These are phyloP conservation scores for Lithohypha guttulata DNA, from an alignment of 2,329 filamentous ascomycete genomes.

Conservation along the genomic window DNA sequence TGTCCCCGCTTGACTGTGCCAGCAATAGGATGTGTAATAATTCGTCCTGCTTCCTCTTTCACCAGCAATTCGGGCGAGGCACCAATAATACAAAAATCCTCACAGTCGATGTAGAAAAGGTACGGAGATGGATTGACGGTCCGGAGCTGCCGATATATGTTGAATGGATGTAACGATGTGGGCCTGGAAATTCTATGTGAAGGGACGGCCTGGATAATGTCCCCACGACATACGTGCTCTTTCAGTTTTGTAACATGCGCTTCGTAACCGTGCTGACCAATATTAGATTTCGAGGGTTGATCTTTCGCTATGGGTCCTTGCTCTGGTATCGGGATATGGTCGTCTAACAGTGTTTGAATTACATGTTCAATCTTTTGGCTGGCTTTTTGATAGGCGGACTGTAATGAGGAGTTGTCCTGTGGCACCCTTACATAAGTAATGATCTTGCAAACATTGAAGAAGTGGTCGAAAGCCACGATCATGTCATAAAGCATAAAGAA, in stretches of 20 bases:
- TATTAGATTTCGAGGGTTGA: conserved; percentile 81
- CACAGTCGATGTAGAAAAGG: conserved; percentile 89
- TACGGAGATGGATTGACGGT: conserved; percentile 98
- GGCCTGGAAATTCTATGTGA: conserved; percentile 86
- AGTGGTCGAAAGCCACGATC: conserved; percentile 86
- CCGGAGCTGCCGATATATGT: conserved; percentile 89
- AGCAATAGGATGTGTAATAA: conserved; percentile 95
- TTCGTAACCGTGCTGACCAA: conserved; percentile 81
- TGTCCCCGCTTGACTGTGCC: conserved; percentile 84
- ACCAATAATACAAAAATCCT: conserved; percentile 86
- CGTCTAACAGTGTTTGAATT: conserved; percentile 60
- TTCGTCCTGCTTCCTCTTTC: conserved; percentile 73
- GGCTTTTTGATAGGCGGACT: conserved; percentile 59
- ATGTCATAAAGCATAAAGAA: conserved; percentile 97
- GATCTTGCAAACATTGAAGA: conserved; percentile 84
- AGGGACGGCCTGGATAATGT: conserved; percentile 96
- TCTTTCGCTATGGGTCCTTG: conserved; percentile 63
- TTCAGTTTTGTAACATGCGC: conserved; percentile 77
- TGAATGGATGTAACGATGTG: conserved; percentile 89
- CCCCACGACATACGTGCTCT: conserved; percentile 77
- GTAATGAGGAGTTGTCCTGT: conserved; percentile 41
- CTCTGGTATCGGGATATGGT: conserved; percentile 64
- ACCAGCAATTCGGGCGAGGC: conserved; percentile 91
- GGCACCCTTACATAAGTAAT: conserved; percentile 79
- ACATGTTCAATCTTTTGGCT: conserved; percentile 53